Conservation (phyloP, 2,329 filamentous ascomycete genomes). For the Trichoderma gracile region DNA sequence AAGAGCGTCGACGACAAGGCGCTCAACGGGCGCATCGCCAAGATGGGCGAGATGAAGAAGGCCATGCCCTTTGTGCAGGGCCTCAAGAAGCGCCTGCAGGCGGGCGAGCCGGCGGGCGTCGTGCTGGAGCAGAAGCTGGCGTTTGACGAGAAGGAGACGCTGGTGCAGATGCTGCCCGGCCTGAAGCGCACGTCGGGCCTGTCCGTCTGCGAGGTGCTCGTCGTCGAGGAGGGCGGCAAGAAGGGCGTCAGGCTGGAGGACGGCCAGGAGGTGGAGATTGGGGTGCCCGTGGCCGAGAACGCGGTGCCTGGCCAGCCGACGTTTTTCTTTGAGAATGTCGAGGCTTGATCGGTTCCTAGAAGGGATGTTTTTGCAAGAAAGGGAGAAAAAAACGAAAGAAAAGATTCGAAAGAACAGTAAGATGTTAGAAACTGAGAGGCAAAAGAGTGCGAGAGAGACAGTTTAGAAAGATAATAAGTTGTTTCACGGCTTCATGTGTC, state of each 20-base stretch:
- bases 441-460: constrained; percentile 7
- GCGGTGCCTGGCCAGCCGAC: constrained; percentile 81
- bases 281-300: constrained; percentile 62
- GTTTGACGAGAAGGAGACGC: constrained; percentile 79
- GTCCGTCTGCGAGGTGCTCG: constrained; percentile 69
- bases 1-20: constrained; percentile 76
- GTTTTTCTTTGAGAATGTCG: constrained; percentile 83
- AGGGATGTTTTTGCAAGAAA: not conserved
- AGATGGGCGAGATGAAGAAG: constrained; percentile 90
- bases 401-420: not conserved
- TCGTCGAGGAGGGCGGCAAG: constrained; percentile 70
- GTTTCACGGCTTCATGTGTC: constrained; percentile 12
- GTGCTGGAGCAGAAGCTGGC: constrained; percentile 83
- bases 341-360: constrained; percentile 36
- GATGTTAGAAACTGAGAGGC: not conserved
- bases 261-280: constrained; percentile 57
- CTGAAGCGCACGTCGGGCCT: constrained; percentile 74
- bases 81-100: constrained; percentile 79
- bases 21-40: constrained; percentile 74
- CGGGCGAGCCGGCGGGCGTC: constrained; percentile 62
- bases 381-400: not conserved
- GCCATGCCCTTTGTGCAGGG: constrained; percentile 94
- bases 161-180: constrained; percentile 75
- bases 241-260: constrained; percentile 57
- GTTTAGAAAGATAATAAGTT: constrained; percentile 17